Evolutionary conservation across 1,139 yeast genomes (phyloP), one percentile per base, ranked within the genome.

Genomic region (Pichia sorboxylosa): DNA sequence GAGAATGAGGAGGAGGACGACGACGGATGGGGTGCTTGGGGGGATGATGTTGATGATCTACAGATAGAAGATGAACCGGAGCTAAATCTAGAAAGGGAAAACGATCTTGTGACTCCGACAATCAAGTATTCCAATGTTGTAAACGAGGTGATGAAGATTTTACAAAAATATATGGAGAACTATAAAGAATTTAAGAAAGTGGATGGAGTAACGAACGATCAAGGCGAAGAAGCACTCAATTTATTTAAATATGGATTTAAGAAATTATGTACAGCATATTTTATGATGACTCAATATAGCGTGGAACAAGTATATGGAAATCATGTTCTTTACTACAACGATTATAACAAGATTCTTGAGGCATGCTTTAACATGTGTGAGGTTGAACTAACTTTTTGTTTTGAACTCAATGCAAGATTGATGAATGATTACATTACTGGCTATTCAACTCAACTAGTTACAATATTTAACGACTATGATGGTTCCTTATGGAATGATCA

Each of bases 251-350:
- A 35, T 13, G 46, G 45, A 21, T 30, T 48, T 17, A 52, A 50
- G 28, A 47, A 48, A 24, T 24, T 51, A 14, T 19, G 46, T 13
- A 30, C 32, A 17, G 40, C 47, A 24, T 46, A 31, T 27, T 51
- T 47, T 27, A 46, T 48, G 47, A 42, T 50, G 28, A 27, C 45
- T 11, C 37, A 42, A 24, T 22, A 33, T 3, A 30, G 41, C 13
- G 27, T 35, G 3, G 3, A 28, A 11, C 38, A 39, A 5, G 40
- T 38, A 20, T 52, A 52, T 32, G 36, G 45, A 2, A 42, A 34
- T 13, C 34, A 34, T n/a, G 33, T 52, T 4, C 32, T 52, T 10
- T 52, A 52, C 21, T 48, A 47, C 38, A 51, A 54, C 34, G 58
- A 54, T 32, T 52, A 35, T 31, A 41, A 42, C 15, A 40, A 35